These are phyloP conservation scores for Trypanosoma boissoni DNA, from an alignment of 208 protist species.

Conservation along the genomic window DNA sequence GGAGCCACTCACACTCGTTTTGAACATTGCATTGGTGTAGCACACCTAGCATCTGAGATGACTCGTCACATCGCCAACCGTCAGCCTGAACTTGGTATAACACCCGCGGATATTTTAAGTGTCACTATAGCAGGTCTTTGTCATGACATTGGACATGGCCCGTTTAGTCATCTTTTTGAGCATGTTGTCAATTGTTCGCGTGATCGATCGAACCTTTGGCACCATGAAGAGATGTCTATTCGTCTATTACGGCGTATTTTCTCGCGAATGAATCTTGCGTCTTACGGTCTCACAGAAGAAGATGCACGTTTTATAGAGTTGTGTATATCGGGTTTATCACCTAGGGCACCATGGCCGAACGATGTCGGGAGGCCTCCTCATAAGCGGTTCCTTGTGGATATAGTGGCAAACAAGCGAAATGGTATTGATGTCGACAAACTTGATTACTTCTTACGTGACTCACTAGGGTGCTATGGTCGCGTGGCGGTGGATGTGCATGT, in stretches of 20 bases:
- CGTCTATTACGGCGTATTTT: constrained; percentile 27
- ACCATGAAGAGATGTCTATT: constrained; percentile 45
- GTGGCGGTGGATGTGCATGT: constrained; percentile 42
- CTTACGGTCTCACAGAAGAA: constrained; percentile 25
- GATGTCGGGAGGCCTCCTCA: constrained; percentile 26
- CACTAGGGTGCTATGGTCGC: constrained; percentile 30
- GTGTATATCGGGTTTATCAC: constrained; percentile 21
- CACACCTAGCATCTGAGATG: constrained; percentile 58
- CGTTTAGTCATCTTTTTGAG: constrained; percentile 91
- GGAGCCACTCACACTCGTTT: constrained; percentile 82
- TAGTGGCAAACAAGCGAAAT: constrained; percentile 57
- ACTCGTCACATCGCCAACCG: constrained; percentile 27
- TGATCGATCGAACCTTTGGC: constrained; percentile 1
- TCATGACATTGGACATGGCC: constrained; percentile 91
- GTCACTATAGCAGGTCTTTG: constrained; percentile 87
- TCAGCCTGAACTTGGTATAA: constrained; percentile 77
- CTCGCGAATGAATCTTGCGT: constrained; percentile 11
- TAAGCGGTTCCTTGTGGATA: constrained; percentile 52
- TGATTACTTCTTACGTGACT: constrained; percentile 89
- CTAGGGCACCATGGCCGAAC: constrained; percentile 29
- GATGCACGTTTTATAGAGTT: constrained; percentile 34
- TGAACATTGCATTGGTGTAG: constrained; percentile 84
- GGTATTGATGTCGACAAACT: constrained; percentile 93
- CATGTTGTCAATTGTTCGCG: constrained; percentile 28
- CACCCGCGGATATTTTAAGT: constrained; percentile 36